phyloP scores from a whole-genome alignment of 2,329 filamentous ascomycete genomes.

The Botrytis cinerea region DNA sequence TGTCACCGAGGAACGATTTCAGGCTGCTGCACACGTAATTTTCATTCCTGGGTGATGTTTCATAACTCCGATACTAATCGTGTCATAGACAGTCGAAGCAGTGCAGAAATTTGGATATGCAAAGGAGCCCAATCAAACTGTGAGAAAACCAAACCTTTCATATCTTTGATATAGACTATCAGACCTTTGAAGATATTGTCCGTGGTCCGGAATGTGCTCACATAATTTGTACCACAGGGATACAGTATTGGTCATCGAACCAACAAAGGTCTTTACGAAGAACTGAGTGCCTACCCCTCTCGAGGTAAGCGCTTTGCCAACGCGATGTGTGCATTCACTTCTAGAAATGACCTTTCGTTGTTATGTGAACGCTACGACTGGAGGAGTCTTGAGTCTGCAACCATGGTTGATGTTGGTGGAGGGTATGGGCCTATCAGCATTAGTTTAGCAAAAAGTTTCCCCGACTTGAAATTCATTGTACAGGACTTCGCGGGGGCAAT shows the following conservation, averaged over 20 bases:
- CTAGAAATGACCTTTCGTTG: conserved; percentile 54
- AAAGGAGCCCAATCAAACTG: conserved; percentile 12
- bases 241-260: conserved; percentile 18
- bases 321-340: conserved; percentile 57
- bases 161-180: neutral
- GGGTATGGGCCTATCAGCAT: conserved; percentile 59
- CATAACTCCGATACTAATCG: neutral
- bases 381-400: conserved; percentile 50
- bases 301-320: conserved; percentile 54
- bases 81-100: conserved; percentile 1
- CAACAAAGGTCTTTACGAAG: conserved; percentile 15
- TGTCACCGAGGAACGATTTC: conserved; percentile 51
- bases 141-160: neutral
- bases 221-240: neutral
- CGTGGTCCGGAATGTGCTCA: neutral
- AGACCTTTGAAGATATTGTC: neutral
- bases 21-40: conserved; percentile 19
- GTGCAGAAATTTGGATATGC: conserved; percentile 11
- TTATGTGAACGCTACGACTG: conserved; percentile 58
- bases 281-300: neutral
- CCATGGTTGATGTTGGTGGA: conserved; percentile 61
- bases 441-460: conserved; percentile 54
- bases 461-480: conserved; percentile 56
- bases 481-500: conserved; percentile 54
- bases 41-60: neutral